Evolutionary conservation across 441 rosid species (phyloP).

Genomic region (Monsonia emarginata): DNA sequence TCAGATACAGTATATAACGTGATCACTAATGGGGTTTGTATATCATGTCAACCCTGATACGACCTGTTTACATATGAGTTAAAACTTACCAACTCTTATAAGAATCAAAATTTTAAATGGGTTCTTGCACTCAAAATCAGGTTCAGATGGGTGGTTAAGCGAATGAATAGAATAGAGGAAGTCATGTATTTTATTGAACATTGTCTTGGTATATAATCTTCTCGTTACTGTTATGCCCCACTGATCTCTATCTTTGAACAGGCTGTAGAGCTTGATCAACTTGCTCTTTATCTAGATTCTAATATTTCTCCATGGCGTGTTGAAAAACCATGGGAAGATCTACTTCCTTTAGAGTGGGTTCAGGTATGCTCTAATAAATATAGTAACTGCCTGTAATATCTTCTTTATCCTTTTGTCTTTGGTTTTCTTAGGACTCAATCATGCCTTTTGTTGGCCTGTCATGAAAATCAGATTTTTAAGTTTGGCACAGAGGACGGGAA

Average conservation of each 20-base stretch:
- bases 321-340: slow-evolving; percentile 76
- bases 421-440: slow-evolving; percentile 8
- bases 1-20: background rate
- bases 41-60: background rate
- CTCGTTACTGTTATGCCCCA: background rate
- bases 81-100: background rate
- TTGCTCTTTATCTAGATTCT: slow-evolving; percentile 92
- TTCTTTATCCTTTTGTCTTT: background rate
- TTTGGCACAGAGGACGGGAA: slow-evolving; percentile 79
- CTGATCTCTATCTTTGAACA: slow-evolving; percentile 28
- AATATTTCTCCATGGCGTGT: slow-evolving; percentile 82
- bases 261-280: slow-evolving; percentile 88
- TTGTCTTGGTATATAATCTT: background rate
- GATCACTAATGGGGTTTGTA: background rate
- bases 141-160: background rate
- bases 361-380: slow-evolving; percentile 43
- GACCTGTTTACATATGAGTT: background rate
- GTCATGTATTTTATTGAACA: background rate
- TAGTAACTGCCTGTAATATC: background rate
- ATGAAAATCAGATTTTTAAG: slow-evolving; percentile 55
- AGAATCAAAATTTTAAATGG: background rate
- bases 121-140: background rate
- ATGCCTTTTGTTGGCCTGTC: slow-evolving; percentile 9
- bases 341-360: slow-evolving; percentile 83
- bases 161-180: background rate